Evolutionary conservation across 139 green algal genomes (phyloP).

Genomic region (Coelastrella sp.): DNA sequence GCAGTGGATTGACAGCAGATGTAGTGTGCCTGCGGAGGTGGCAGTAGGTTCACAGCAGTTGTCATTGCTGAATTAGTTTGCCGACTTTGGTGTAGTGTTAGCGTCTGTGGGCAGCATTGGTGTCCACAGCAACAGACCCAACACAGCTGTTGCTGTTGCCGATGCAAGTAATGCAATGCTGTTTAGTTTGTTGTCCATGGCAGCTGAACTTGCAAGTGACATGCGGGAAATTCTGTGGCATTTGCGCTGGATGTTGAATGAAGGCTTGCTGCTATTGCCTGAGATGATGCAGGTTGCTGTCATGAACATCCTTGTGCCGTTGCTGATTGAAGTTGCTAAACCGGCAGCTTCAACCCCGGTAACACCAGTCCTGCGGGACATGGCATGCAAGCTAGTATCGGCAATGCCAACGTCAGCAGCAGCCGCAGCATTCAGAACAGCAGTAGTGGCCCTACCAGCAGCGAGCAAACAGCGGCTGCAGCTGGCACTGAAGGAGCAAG

Average conservation of each 20-base stretch:
- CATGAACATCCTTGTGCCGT: slow-evolving; percentile 63
- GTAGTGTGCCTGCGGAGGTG: not conserved
- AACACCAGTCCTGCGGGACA: slow-evolving; percentile 55
- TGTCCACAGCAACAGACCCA: too few species aligned
- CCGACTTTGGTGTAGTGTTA: too few species aligned
- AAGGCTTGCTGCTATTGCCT: too few species aligned
- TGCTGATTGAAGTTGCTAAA: slow-evolving; percentile 61
- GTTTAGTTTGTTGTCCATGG: too few species aligned
- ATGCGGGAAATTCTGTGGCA: too few species aligned
- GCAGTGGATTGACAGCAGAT: not conserved
- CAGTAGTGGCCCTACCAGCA: slow-evolving; percentile 58
- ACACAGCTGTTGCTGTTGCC: too few species aligned
- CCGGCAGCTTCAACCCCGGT: slow-evolving; percentile 9
- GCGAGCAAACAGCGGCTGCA: slow-evolving; percentile 68
- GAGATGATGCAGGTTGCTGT: slow-evolving; percentile 25
- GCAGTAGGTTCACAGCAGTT: too few species aligned
- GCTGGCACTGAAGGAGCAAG: slow-evolving; percentile 51
- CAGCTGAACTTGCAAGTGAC: too few species aligned
- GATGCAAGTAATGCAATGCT: too few species aligned
- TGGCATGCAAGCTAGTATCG: slow-evolving; percentile 65
- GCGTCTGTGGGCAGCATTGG: too few species aligned
- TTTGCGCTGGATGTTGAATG: too few species aligned
- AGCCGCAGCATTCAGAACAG: slow-evolving; percentile 59
- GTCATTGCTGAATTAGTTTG: too few species aligned
- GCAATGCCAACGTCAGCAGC: slow-evolving; percentile 54